A percentile compares a stretch with the other conserved stretches of the same genome.
phyloP scores from a whole-genome alignment of 2,329 filamentous ascomycete species.

The Cytospora piceae region DNA sequence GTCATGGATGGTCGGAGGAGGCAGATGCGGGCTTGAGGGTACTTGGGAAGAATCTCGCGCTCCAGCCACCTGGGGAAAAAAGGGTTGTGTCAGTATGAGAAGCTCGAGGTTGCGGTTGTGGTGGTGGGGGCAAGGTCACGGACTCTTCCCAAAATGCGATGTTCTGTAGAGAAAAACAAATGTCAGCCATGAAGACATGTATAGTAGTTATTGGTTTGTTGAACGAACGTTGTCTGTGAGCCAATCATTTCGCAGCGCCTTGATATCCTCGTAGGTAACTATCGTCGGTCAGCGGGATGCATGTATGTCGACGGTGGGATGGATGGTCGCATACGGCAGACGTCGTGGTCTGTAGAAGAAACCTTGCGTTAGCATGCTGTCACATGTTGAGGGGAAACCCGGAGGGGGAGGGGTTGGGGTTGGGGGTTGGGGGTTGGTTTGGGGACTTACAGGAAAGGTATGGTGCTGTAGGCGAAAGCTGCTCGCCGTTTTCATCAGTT shows the following conservation, averaged over 20 bases:
- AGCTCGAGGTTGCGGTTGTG: slow-evolving; percentile 24
- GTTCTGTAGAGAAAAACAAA: slow-evolving; percentile 58
- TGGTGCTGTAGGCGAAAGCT: slow-evolving; percentile 45
- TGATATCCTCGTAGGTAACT: slow-evolving; percentile 90
- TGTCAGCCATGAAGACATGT: slow-evolving; percentile 31
- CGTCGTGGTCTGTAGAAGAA: slow-evolving; percentile 34
- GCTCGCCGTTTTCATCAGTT: slow-evolving; percentile 28
- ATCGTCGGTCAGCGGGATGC: slow-evolving; percentile 19
- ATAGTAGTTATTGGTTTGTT: slow-evolving; percentile 19
- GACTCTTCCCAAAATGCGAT: slow-evolving; percentile 99
- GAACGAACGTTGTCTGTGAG: slow-evolving; percentile 87
- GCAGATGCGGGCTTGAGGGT: slow-evolving; percentile 82
- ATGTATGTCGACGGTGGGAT: background rate
- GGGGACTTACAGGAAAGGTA: slow-evolving; percentile 51
- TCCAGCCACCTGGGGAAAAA: slow-evolving; percentile 70
- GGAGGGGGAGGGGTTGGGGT: background rate
- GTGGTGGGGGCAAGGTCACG: slow-evolving; percentile 33
- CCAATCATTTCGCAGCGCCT: slow-evolving; percentile 90
- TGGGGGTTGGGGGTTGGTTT: too few species aligned
- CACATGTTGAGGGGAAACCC: background rate
- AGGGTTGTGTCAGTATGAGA: slow-evolving; percentile 8
- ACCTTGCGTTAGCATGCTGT: slow-evolving; percentile 22
- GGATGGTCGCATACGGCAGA: slow-evolving; percentile 28
- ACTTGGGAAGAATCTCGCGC: slow-evolving; percentile 79
- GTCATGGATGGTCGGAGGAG: slow-evolving; percentile 92